Base-by-base conservation (phyloP, 140 eudicot species). In the Cichorium intybus region DNA sequence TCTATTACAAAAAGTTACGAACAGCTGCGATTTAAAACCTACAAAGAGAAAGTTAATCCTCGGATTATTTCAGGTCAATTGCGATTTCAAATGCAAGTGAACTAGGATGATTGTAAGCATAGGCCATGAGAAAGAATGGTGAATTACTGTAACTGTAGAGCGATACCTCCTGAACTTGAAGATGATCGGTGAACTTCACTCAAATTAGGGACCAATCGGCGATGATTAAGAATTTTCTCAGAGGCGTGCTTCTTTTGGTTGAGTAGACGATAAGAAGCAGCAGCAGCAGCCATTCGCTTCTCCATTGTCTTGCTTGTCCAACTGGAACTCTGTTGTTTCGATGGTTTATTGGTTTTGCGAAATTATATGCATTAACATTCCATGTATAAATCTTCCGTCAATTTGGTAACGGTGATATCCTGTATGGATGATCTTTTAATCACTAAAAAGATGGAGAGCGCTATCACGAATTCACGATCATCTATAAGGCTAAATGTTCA, bases 131-230 rank as follows among this genome's bases (percentile, higher is more conserved):
- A 58, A 18, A 45, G 24, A 39, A 37, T 46, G n/a, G 33, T 24
- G 24, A 1, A 37, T 61, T 39, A 56, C 12, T 8, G 62, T 28
- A 46, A 11, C 21, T 9, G 16, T 55, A 10, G 24, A 49, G 35
- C 23, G 27, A 27, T 53, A 80, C 85, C 78, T 80, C 84, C 60
- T 70, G 77, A 68, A 52, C 7, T 43, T 54, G 77, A 72, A 56
- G 72, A 75, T 6, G 69, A 62, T 14, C 23, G 74, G 29, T 50
- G 50, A 41, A 55, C 17, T 14, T 49, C 26, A 35, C 17, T 22
- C 33, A 39, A 54, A 58, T 20, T 66, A 37, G 61, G 61, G 73
- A 39, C 71, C 45, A 56, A 60, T 74, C 64, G 87, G 34, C 68
- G 74, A 56, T 75, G 62, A 66, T 61, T 53, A 65, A 66, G 60